Conservation (phyloP, 1,284 basidiomycete genomes). For the Cryptococcus floricola region DNA sequence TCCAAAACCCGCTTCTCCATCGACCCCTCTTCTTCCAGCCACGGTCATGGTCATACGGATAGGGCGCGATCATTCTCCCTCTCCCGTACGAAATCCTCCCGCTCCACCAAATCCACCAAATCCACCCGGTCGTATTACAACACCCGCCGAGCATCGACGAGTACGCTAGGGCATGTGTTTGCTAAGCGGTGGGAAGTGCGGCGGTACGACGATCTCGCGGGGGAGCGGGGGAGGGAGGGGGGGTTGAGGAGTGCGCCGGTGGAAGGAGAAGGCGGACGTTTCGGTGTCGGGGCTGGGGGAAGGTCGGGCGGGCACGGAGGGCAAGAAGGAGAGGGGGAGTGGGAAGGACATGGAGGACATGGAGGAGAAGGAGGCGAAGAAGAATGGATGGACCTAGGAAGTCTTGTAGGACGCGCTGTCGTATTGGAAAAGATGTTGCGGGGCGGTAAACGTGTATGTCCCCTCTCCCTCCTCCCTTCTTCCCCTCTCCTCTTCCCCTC, state of each 20-base stretch:
- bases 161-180: constrained; percentile 8
- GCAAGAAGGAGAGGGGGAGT: constrained; percentile 4
- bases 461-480: too few relatives aligned
- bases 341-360: too few relatives aligned
- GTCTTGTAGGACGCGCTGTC: constrained; percentile 34
- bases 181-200: constrained; percentile 13
- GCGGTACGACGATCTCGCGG: not conserved
- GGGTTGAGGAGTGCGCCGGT: too few relatives aligned
- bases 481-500: too few relatives aligned
- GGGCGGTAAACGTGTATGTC: constrained; percentile 37
- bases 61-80: too few relatives aligned
- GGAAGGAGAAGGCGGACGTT: too few relatives aligned
- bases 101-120: not conserved
- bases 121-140: not conserved
- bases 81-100: not conserved
- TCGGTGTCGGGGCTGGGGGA: too few relatives aligned
- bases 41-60: too few relatives aligned
- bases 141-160: constrained; percentile 4
- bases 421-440: constrained; percentile 37
- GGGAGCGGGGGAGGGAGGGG: too few relatives aligned
- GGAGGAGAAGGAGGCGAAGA: constrained; percentile 13
- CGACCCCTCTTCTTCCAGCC: too few relatives aligned
- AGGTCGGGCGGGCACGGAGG: not conserved
- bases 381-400: constrained; percentile 29
- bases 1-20: too few relatives aligned